Evolutionary conservation across 2,329 filamentous ascomycete species (phyloP), one percentile per base, ranked within the genome.

Genomic region (Neofusicoccum ribis): DNA sequence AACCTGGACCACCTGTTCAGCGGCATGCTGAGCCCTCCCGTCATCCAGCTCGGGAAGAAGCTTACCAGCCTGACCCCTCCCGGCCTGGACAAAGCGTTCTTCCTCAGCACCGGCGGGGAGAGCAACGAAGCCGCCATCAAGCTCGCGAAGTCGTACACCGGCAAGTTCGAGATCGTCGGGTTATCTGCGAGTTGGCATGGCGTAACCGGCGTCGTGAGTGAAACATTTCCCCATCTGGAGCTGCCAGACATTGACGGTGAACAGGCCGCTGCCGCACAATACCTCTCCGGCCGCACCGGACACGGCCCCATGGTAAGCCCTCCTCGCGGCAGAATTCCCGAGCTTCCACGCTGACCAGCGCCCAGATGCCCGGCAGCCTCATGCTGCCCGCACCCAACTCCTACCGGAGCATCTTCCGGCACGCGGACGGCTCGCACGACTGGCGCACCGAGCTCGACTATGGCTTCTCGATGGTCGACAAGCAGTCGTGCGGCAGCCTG

Each of bases 401-500:
- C 0, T 89, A 89, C 70, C 83, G 87, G 3, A 89, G 87, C 0
- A 79, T 83, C 0, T 90, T 90, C 73, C 81, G 84, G 9, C 81
- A 83, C 41, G 23, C 82, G 0, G 86, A 89, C 67, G 86, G 86
- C 0, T 81, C 81, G 0, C 86, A 90, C 67, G 87, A 90, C 71
- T 90, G 88, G 88, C 79, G 87, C 68, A 83, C 85, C 0, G 88
- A 90, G 71, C 76, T 90, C 14, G 82, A 87, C 11, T 89, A 85
- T 69, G 86, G 86, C 4, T 90, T 86, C 81, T 78, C 78, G 17
- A 78, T 89, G 74, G 79, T 90, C 20, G 87, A 90, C 67, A 78
- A 81, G 50, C 83, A 85, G 63, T 86, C 82, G 0, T 84, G 82
- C 64, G 88, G 87, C 0, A 88, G 86, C 0, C 79, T 90, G 0